phyloP scores from a whole-genome alignment of 2,329 filamentous ascomycete genomes.

The Xylariaceae sp. region DNA sequence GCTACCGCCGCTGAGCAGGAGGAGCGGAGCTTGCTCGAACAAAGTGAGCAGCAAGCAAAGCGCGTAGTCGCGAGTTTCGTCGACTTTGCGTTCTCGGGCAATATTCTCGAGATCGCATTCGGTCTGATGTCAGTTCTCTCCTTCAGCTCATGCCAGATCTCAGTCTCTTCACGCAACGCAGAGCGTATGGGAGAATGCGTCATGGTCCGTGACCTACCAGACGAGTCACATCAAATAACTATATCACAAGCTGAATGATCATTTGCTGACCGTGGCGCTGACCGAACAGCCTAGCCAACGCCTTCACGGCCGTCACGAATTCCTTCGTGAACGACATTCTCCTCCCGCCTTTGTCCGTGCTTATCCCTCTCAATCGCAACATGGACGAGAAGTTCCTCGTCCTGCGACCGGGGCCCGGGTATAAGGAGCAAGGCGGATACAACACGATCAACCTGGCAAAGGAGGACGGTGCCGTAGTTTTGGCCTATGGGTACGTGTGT shows the following conservation, averaged over 20 bases:
- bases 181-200: neutral
- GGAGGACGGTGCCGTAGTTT: conserved; percentile 64
- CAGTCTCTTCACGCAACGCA: neutral
- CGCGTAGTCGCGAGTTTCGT: conserved; percentile 58
- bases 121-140: conserved; percentile 59
- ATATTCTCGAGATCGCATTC: conserved; percentile 70
- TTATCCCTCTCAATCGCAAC: conserved; percentile 65
- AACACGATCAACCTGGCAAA: conserved; percentile 65
- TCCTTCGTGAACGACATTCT: conserved; percentile 66
- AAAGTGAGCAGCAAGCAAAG: conserved; percentile 43
- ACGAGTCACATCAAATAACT: neutral
- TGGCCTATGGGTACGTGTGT: conserved; percentile 59
- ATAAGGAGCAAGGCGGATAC: conserved; percentile 50
- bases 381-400: conserved; percentile 70
- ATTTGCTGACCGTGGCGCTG: conserved; percentile 1
- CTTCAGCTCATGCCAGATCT: neutral
- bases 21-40: conserved; percentile 41
- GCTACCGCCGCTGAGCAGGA: conserved; percentile 25
- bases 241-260: neutral
- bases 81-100: conserved; percentile 68
- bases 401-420: conserved; percentile 52
- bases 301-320: conserved; percentile 66
- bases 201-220: neutral
- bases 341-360: conserved; percentile 61
- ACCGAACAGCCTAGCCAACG: conserved; percentile 53